These are phyloP conservation scores for Phaffomyces opuntiae DNA, from an alignment of 805 yeast species.

Conservation along the genomic window DNA sequence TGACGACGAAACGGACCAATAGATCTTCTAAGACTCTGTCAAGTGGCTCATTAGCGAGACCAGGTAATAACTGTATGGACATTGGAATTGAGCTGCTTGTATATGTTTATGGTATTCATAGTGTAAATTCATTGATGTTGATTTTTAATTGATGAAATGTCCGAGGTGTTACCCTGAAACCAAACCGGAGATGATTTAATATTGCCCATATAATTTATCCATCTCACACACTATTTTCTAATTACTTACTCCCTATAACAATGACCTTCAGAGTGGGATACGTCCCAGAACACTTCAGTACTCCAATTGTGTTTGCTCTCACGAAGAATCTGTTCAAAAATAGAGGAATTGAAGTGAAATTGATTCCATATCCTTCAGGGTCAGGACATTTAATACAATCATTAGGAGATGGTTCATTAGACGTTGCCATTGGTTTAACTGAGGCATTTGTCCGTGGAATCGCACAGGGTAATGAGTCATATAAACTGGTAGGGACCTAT, in stretches of 20 bases:
- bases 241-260: not conserved
- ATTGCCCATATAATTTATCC: no score
- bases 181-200: no score
- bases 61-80: constrained; percentile 53
- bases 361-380: constrained; percentile 74
- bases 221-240: not conserved
- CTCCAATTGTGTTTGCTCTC: constrained; percentile 73
- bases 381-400: constrained; percentile 81
- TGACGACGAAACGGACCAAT: constrained; percentile 81
- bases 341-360: constrained; percentile 46
- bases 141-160: not conserved
- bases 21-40: constrained; percentile 80
- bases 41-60: constrained; percentile 55
- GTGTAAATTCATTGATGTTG: not conserved
- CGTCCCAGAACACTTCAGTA: constrained; percentile 88
- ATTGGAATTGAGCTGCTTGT: constrained; percentile 22
- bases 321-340: constrained; percentile 47
- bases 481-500: constrained; percentile 71
- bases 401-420: constrained; percentile 54
- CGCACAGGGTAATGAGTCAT: constrained; percentile 44
- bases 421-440: constrained; percentile 82
- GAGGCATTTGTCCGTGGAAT: constrained; percentile 86
- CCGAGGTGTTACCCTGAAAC: no score
- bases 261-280: constrained; percentile 57
- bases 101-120: no score